Base-by-base conservation (phyloP, 768 basidiomycete species). In the Naganishia antarctica region DNA sequence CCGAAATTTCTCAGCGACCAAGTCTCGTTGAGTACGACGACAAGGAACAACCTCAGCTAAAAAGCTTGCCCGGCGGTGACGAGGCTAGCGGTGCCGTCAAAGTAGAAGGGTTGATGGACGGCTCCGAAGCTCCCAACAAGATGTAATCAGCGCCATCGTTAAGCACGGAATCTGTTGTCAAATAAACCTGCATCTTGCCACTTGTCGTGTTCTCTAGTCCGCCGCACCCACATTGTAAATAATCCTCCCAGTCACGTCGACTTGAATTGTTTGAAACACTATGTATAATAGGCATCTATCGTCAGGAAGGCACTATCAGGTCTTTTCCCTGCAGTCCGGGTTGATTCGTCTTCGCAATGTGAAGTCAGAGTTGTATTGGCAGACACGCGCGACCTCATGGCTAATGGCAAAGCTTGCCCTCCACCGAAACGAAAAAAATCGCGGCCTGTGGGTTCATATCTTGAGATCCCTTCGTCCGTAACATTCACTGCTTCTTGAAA, bases 81-180 rank as follows among this genome's bases (percentile, higher is more conserved):
- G 71, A 64, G 34, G 44, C 67, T 31, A 63, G 60, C 7, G 70
- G 47, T 3, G 73, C 71, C 12, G 72, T 70, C 29, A 71, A 71
- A 49, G 71, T 76, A 3, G 74, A 76, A 62, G 73, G 73, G 11
- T 51, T 76, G 65, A 74, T 77, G 69, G 73, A 77, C 66, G 72
- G 63, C 41, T 70, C 70, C 34, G 73, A 77, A 45, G 61, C 64
- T 28, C 71, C 74, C n/a, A 53, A 73, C 37, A 73, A 72, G 64
- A 50, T 73, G 50, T 73, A 66, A 60, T 18, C 37, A 25, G 13
- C 21, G 21, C 31, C n/a, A 6, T 37, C 15, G 21, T 57, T 34
- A 37, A 21, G 5, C 32, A 53, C n/a, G n/a, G 32, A 31, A 37
- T 53, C 32, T 53, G 18, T n/a, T 34, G 51, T 34, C 51, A 28